Base-by-base conservation (phyloP, 768 basidiomycete species). In the Suillus ampliporus region DNA sequence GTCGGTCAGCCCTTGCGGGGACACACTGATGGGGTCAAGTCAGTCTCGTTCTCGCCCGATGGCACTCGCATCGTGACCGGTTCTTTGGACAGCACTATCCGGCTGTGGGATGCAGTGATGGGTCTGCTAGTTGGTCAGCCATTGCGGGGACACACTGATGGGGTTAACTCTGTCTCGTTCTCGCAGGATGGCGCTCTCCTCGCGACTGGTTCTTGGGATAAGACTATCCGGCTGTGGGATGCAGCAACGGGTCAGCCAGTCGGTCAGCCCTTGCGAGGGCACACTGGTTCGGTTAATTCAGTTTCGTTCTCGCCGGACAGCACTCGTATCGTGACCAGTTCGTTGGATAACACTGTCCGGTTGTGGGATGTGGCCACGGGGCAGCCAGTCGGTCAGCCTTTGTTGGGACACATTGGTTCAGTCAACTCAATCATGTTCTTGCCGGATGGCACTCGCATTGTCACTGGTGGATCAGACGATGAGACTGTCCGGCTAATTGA, bases 1-100 rank as follows among this genome's bases (percentile, higher is more conserved):
- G 6, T 31, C 4, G 31, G 31, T 31, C 31, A 31, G 31, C 31
- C 31, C 6, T 31, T 31, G 31, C 31, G 6, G 31, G 31, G 31
- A 6, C 57, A 58, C 37, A 31, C 57, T n/a, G 9, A 5, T 37
- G 31, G 28, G 40, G 57, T 58, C 11, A 46, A 17, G 6, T 47
- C 57, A 10, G 44, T 58, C 37, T 65, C 74, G 1, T 51, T 76
- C 56, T 77, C 76, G 1, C 76, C 72, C 1, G 60, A 65, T 23
- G 58, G 58, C 13, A 37, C 21, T 4, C 35, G 34, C 14, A 48
- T 59, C 43, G 46, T 35, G 19, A 48, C 58, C 21, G 31, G 58
- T 21, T 50, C 58, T 10, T 8, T 26, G 31, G 58, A 60, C 11
- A 73, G 64, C 2, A 68, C 71, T 50, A 14, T 50, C 34, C 35